phyloP scores from a whole-genome alignment of 2,329 filamentous ascomycete genomes.

The Phialophora chinensis region DNA sequence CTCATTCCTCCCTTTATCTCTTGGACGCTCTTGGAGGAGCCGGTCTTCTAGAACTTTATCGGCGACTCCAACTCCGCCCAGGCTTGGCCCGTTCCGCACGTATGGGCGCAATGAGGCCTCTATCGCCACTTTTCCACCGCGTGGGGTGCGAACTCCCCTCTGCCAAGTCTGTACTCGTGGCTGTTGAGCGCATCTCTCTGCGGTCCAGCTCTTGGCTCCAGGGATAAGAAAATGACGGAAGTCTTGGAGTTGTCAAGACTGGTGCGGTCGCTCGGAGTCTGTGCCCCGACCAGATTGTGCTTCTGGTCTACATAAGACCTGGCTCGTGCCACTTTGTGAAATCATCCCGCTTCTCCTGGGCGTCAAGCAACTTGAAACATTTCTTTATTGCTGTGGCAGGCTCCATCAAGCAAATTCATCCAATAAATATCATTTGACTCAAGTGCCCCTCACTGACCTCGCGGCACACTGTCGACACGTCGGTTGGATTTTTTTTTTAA shows the following conservation, averaged over 20 bases:
- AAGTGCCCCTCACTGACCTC: neutral
- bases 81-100: conserved; percentile 20
- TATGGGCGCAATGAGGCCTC: conserved; percentile 10
- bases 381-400: neutral
- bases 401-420: neutral
- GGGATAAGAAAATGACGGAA: conserved; percentile 9
- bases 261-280: conserved; percentile 5
- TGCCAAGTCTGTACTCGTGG: conserved; percentile 6
- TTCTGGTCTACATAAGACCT: conserved; percentile 15
- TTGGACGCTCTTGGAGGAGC: conserved; percentile 10
- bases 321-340: neutral
- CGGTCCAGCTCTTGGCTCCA: conserved; percentile 16
- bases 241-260: conserved; percentile 6
- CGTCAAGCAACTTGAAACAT: neutral
- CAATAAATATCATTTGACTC: neutral
- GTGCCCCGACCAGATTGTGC: neutral
- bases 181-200: neutral
- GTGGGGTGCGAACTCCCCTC: neutral
- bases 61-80: conserved; percentile 17
- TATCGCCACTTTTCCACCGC: conserved; percentile 24
- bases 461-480: neutral
- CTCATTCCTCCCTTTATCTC: conserved; percentile 2
- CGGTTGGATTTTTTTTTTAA: too few relatives aligned
- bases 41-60: conserved; percentile 10
- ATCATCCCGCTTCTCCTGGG: neutral